Conservation (phyloP, 257 asterid species). For the Solanum verrucosum region DNA sequence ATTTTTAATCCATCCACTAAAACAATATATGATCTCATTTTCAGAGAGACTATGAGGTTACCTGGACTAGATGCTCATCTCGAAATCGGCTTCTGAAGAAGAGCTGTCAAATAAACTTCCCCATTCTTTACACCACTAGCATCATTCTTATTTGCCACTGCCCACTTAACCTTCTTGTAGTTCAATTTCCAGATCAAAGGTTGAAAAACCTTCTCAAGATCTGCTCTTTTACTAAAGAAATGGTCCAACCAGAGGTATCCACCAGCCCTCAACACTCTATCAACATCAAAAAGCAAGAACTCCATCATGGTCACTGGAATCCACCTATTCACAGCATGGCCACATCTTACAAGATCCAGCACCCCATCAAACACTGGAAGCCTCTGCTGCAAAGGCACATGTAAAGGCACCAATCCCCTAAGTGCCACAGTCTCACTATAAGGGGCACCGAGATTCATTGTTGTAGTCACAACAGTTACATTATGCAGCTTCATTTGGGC, state of each 20-base stretch:
- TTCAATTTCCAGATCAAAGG: conserved; percentile 79
- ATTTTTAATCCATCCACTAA: neutral
- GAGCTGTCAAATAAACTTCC: conserved; percentile 84
- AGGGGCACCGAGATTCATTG: conserved; percentile 88
- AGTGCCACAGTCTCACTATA: conserved; percentile 70
- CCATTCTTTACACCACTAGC: conserved; percentile 72
- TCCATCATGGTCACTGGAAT: conserved; percentile 65
- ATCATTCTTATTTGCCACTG: conserved; percentile 69
- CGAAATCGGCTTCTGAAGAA: conserved; percentile 77
- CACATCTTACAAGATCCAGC: conserved; percentile 87
- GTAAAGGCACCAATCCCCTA: conserved; percentile 82
- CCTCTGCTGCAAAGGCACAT: conserved; percentile 91
- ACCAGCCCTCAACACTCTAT: conserved; percentile 86
- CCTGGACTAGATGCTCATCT: conserved; percentile 43
- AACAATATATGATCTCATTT: neutral
- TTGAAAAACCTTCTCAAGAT: conserved; percentile 71
- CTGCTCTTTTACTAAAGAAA: conserved; percentile 69
- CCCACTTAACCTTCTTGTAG: conserved; percentile 96
- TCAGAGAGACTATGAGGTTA: neutral
- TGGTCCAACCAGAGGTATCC: conserved; percentile 81
- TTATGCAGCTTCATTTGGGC: conserved; percentile 86
- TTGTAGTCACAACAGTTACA: conserved; percentile 74
- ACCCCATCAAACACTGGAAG: conserved; percentile 87
- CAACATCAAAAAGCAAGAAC: conserved; percentile 78
- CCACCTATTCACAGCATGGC: conserved; percentile 92